Evolutionary conservation across 768 basidiomycete genomes (phyloP), one percentile per base, ranked within the genome.

Genomic region (Suillus americanus): DNA sequence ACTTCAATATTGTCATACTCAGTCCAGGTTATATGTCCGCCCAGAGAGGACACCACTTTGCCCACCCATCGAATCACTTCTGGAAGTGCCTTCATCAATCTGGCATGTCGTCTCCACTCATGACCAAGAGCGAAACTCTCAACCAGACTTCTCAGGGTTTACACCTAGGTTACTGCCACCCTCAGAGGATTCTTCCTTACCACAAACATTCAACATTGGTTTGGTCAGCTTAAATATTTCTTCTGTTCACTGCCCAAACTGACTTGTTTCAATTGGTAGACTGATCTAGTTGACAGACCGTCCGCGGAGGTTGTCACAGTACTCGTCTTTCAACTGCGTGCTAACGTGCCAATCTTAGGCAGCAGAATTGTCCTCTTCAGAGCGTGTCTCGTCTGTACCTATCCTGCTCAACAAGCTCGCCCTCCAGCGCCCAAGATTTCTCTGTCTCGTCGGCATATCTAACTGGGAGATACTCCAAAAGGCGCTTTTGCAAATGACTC

Each of bases 21-120:
- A 92, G 89, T 70, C 90, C 90, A 3, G 92, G 91, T 1, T 75
- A 82, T 66, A 82, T 79, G 72, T 93, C 92, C 0, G 88, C 90
- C 0, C 80, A 81, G 63, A 79, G 81, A 3, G 93, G 93, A 0
- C 90, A 92, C 73, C 92, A 95, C 72, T 95, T 87, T 68, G 90
- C 87, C 1, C 86, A 90, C 70, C 88, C 87, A 0, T 88, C 87
- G 3, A 95, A 95, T 70, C 91, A 93, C 67, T 94, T 94, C 74
- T 94, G 90, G 90, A 79, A 76, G 51, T 90, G 90, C 65, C 79
- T 95, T 0, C 80, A 90, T 68, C 79, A 80, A 50, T 87, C 90
- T 53, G 89, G 92, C 86, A 67, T 18, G 35, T 48, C 60, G 8
- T 6, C 13, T 14, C 2, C 12, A 14, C 20, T 9, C 7, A 23